Conservation (phyloP, 2,329 filamentous ascomycete species). For the Colletotrichum sojae region DNA sequence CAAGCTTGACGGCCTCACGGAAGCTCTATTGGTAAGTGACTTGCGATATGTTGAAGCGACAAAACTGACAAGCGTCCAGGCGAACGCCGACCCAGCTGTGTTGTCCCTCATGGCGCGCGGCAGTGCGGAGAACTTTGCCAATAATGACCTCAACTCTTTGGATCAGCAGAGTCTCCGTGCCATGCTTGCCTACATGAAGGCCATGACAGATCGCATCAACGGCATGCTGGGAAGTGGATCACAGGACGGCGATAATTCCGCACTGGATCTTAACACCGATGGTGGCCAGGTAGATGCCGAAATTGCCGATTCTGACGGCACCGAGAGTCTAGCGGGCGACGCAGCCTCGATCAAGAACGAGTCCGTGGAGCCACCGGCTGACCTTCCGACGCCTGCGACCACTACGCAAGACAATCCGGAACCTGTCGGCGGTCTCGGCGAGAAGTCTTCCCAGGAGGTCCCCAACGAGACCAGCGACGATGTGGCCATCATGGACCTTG, state of each 20-base stretch:
- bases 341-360: conserved; percentile 30
- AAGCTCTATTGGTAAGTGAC: conserved; percentile 73
- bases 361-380: conserved; percentile 33
- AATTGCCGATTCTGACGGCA: conserved; percentile 21
- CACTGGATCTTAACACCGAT: not conserved
- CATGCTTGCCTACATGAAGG: conserved; percentile 63
- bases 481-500: conserved; percentile 57
- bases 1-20: conserved; percentile 67
- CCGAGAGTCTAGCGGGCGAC: conserved; percentile 25
- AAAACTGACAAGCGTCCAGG: conserved; percentile 50
- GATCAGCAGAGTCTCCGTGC: conserved; percentile 63
- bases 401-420: conserved; percentile 49
- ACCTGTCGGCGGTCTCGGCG: conserved; percentile 32
- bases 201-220: conserved; percentile 59
- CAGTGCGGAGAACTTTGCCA: conserved; percentile 59
- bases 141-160: conserved; percentile 54
- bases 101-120: conserved; percentile 65
- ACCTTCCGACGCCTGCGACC: conserved; percentile 40
- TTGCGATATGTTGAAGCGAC: conserved; percentile 7
- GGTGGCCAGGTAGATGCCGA: conserved; percentile 24
- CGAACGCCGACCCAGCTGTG: conserved; percentile 60
- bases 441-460: conserved; percentile 43
- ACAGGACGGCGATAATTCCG: not conserved
- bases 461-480: conserved; percentile 43
- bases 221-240: conserved; percentile 51